Evolutionary conservation across 169 alveolate species (phyloP).

Genomic region (Eimeria necatrix): DNA sequence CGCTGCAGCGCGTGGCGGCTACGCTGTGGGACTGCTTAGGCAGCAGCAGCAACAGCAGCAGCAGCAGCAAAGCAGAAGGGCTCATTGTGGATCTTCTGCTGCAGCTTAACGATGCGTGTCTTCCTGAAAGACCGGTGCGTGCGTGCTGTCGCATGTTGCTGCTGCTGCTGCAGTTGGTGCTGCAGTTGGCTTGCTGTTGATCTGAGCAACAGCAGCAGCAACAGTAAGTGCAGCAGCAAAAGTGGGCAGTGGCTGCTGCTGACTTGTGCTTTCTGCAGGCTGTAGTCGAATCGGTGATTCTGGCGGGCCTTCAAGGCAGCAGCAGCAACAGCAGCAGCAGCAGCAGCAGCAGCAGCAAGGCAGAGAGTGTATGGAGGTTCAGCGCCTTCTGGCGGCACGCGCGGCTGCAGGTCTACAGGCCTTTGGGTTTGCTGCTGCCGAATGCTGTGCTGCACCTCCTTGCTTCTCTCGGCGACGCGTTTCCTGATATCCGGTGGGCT

Average conservation of each 20-base stretch:
- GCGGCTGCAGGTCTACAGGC: slow-evolving; percentile 32
- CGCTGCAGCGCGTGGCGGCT: slow-evolving; percentile 73
- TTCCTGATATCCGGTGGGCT: slow-evolving; percentile 23
- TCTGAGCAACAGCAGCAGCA: slow-evolving; percentile 5
- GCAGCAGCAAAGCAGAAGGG: slow-evolving; percentile 12
- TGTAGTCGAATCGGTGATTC: slow-evolving; percentile 6
- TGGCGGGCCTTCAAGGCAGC: slow-evolving; percentile 34
- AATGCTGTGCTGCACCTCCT: slow-evolving; percentile 54
- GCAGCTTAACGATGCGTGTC: slow-evolving; percentile 60
- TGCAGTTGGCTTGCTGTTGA: not conserved
- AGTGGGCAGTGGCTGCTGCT: slow-evolving; percentile 9
- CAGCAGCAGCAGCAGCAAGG: slow-evolving; percentile 49
- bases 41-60: slow-evolving; percentile 44
- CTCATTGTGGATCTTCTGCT: slow-evolving; percentile 49
- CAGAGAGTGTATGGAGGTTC: slow-evolving; percentile 44
- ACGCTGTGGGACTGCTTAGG: slow-evolving; percentile 57
- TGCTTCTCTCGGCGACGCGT: not conserved
- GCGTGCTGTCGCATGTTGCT: not conserved
- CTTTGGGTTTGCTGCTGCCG: slow-evolving; percentile 34
- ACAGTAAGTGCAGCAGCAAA: slow-evolving; percentile 2
- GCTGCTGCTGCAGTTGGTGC: not conserved
- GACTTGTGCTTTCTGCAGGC: slow-evolving; percentile 3
- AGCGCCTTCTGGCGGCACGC: slow-evolving; percentile 66
- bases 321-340: slow-evolving; percentile 14
- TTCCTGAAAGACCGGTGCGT: slow-evolving; percentile 53